Evolutionary conservation across 2,329 filamentous ascomycete species (phyloP).

Genomic region (Ophiostoma angusticollis): DNA sequence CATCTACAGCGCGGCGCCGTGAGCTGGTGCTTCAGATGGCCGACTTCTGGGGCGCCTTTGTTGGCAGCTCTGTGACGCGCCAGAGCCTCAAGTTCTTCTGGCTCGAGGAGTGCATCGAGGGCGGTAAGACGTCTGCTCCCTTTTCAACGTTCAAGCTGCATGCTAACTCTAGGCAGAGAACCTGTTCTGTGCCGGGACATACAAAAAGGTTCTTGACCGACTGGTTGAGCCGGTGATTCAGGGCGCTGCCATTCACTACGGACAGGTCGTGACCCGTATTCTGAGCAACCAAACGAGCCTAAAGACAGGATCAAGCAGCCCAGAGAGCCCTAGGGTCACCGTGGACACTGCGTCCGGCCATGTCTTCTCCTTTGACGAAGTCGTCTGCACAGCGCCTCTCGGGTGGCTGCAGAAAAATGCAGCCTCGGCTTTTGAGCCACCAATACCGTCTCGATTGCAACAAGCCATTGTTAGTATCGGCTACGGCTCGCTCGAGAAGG

Average conservation of each 20-base stretch:
- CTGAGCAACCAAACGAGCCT: conserved; percentile 17
- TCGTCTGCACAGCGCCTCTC: conserved; percentile 55
- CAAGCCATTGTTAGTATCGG: conserved; percentile 51
- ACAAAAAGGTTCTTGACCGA: conserved; percentile 42
- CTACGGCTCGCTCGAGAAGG: conserved; percentile 55
- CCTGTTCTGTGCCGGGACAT: conserved; percentile 46
- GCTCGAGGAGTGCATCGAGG: conserved; percentile 67
- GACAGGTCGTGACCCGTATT: conserved; percentile 35
- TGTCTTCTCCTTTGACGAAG: conserved; percentile 46
- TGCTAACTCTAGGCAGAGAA: conserved; percentile 34
- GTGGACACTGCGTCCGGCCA: conserved; percentile 34
- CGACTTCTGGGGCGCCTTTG: conserved; percentile 58
- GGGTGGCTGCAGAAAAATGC: conserved; percentile 54
- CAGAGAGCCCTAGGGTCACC: conserved; percentile 22
- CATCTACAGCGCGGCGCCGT: conserved; percentile 25
- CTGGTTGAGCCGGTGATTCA: conserved; percentile 45
- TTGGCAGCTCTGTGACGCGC: conserved; percentile 48
- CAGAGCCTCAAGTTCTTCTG: conserved; percentile 68
- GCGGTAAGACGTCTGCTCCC: conserved; percentile 29
- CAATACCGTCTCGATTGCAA: conserved; percentile 42
- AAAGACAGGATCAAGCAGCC: conserved; percentile 8
- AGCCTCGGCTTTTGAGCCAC: conserved; percentile 43
- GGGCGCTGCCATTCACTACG: conserved; percentile 39
- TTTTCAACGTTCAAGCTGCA: background rate
- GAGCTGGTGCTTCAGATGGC: conserved; percentile 38